Percentiles rank a stretch among this genome's conserved stretches.
Conservation (phyloP, 176 grass and related monocot species). For the Otatea glauca region DNA sequence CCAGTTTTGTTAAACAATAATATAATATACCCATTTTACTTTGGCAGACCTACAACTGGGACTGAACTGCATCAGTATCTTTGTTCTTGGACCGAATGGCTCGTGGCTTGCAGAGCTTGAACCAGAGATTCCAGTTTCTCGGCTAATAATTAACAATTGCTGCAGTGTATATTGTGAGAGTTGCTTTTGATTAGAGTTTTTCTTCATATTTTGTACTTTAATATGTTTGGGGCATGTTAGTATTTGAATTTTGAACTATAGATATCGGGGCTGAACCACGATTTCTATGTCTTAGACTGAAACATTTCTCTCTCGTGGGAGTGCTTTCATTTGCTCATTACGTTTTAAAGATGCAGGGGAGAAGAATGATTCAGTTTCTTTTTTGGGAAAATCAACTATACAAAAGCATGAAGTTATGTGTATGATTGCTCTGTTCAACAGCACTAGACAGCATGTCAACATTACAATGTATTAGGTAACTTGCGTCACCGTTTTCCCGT, state of each 20-base stretch:
- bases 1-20: neutral
- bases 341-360: neutral
- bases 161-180: constrained; percentile 35
- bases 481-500: neutral
- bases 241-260: constrained; percentile 27
- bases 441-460: neutral
- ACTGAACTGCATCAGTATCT: neutral
- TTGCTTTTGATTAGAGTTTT: constrained; percentile 27
- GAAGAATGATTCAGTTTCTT: neutral
- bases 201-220: constrained; percentile 22
- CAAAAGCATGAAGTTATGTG: neutral
- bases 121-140: neutral
- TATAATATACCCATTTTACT: neutral
- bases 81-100: constrained; percentile 26
- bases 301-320: neutral
- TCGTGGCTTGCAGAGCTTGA: constrained; percentile 2
- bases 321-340: neutral
- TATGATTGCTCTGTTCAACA: neutral
- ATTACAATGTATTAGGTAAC: neutral
- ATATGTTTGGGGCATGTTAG: constrained; percentile 30
- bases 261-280: neutral
- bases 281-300: neutral
- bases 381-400: neutral
- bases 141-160: constrained; percentile 37
- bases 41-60: constrained; percentile 25